Evolutionary conservation across 306 rosid species (phyloP).

Genomic region (Dalbergia cochinchinensis): DNA sequence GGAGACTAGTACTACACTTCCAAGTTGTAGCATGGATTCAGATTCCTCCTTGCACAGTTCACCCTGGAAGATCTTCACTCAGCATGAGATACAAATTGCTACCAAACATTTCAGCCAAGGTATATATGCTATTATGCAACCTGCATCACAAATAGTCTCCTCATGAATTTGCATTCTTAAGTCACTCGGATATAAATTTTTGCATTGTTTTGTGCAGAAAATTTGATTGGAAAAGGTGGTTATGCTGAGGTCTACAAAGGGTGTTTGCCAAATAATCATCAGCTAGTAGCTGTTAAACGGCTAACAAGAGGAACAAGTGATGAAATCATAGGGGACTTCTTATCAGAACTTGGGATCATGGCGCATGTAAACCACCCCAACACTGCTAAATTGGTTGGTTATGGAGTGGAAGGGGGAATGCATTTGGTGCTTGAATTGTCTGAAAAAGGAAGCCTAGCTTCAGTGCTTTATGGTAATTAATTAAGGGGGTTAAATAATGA

Average conservation of each 20-base stretch:
- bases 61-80: conserved; percentile 78
- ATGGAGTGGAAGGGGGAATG: conserved; percentile 90
- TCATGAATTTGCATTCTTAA: not conserved
- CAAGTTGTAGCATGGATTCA: conserved; percentile 50
- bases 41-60: conserved; percentile 54
- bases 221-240: conserved; percentile 90
- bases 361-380: conserved; percentile 84
- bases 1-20: conserved; percentile 45
- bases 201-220: conserved; percentile 56
- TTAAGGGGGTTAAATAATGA: not conserved
- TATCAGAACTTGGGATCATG: conserved; percentile 88
- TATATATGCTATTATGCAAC: conserved; percentile 42
- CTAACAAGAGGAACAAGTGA: conserved; percentile 70
- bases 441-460: conserved; percentile 86
- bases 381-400: conserved; percentile 78
- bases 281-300: conserved; percentile 72
- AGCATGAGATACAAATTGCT: conserved; percentile 69
- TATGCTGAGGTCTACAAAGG: conserved; percentile 90
- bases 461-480: conserved; percentile 63
- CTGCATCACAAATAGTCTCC: not conserved
- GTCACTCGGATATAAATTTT: conserved; percentile 1
- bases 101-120: conserved; percentile 74
- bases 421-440: conserved; percentile 79
- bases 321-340: conserved; percentile 68
- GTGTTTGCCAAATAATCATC: conserved; percentile 65